phyloP scores from a whole-genome alignment of 331 rosid species.

The Ulmus americana region DNA sequence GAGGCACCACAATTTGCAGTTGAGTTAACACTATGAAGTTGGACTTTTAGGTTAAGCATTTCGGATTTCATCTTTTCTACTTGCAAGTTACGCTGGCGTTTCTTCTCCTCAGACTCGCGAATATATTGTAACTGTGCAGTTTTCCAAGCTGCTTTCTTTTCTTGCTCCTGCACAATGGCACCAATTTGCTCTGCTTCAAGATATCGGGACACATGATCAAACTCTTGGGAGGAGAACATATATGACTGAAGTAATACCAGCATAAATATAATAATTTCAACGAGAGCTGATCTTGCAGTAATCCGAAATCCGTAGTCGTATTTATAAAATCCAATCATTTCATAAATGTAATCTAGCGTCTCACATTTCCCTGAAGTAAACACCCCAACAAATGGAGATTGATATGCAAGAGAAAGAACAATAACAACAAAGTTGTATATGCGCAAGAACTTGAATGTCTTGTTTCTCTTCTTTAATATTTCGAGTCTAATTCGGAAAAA shows the following conservation, averaged over 20 bases:
- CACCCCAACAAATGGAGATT: conserved; percentile 87
- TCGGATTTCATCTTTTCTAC: conserved; percentile 98
- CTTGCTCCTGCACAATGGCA: conserved; percentile 90
- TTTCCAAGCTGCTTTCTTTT: conserved; percentile 98
- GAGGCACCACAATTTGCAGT: conserved; percentile 45
- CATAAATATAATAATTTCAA: conserved; percentile 89
- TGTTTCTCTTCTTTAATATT: conserved; percentile 90
- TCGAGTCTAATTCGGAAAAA: conserved; percentile 88
- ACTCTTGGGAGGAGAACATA: conserved; percentile 89
- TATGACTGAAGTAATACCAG: conserved; percentile 89
- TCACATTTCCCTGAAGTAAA: conserved; percentile 66
- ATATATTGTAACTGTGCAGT: conserved; percentile 75
- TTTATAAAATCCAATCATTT: conserved; percentile 82
- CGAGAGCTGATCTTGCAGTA: conserved; percentile 96
- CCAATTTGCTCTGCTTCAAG: conserved; percentile 99
- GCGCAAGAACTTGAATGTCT: conserved; percentile 81
- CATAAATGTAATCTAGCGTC: conserved; percentile 53
- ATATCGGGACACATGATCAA: conserved; percentile 77
- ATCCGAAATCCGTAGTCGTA: conserved; percentile 94
- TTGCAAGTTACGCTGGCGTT: conserved; percentile 78
- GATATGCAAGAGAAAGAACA: conserved; percentile 85
- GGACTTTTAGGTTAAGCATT: conserved; percentile 88
- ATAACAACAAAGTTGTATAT: conserved; percentile 81
- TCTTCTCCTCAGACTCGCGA: conserved; percentile 76
- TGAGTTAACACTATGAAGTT: conserved; percentile 61